phyloP scores from a whole-genome alignment of 176 grass and related monocot genomes.

The Carex myosuroides region DNA sequence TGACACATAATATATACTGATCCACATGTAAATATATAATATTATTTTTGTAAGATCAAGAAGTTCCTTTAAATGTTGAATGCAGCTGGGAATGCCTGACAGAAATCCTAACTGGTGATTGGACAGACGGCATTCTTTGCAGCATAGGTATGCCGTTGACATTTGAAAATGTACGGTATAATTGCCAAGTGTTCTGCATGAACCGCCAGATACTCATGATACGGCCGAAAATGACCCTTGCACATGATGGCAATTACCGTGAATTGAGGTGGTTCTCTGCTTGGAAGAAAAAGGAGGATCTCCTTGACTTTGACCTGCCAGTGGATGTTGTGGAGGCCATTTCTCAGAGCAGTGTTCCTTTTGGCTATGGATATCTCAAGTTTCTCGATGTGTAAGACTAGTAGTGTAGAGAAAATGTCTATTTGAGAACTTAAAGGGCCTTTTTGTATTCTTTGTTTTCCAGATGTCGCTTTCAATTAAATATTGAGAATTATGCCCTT shows the following conservation, averaged over 20 bases:
- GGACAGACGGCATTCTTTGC: constrained; percentile 75
- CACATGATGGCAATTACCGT: constrained; percentile 94
- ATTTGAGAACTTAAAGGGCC: background rate
- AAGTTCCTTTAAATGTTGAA: background rate
- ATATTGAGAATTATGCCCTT: background rate
- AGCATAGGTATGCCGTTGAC: constrained; percentile 96
- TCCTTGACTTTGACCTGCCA: constrained; percentile 72
- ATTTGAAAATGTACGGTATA: constrained; percentile 80
- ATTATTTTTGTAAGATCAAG: background rate
- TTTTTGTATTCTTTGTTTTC: constrained; percentile 7
- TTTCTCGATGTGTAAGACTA: constrained; percentile 83
- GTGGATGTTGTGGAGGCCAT: constrained; percentile 59
- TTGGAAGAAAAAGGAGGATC: constrained; percentile 70
- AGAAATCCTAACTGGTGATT: constrained; percentile 67
- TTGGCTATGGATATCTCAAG: constrained; percentile 87
- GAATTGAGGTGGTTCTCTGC: constrained; percentile 97
- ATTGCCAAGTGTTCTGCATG: constrained; percentile 92
- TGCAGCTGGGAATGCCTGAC: constrained; percentile 87
- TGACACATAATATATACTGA: background rate
- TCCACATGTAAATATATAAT: background rate
- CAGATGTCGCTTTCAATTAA: background rate
- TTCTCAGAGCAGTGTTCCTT: constrained; percentile 51
- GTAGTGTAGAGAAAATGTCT: background rate
- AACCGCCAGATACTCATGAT: constrained; percentile 89
- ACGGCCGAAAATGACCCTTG: constrained; percentile 82